phyloP scores from a whole-genome alignment of 2,329 filamentous ascomycete genomes.

The Apiospora koreana region DNA sequence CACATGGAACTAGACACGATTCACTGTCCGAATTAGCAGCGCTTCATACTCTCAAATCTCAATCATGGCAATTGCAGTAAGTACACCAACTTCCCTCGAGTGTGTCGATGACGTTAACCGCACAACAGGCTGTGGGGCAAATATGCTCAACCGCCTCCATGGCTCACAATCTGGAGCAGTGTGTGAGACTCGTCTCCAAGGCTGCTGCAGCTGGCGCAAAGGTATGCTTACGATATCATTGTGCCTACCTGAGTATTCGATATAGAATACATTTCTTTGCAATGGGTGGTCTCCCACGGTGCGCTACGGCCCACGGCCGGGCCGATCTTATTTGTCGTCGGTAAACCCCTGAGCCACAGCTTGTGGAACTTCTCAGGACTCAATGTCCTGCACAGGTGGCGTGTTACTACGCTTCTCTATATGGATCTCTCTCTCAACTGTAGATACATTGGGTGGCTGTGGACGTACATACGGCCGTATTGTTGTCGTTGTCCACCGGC shows the following conservation, averaged over 20 bases:
- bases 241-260: background rate
- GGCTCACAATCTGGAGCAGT: conserved; percentile 77
- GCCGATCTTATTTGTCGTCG: too few species aligned
- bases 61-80: conserved; percentile 8
- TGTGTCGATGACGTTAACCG: background rate
- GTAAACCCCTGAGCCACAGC: too few species aligned
- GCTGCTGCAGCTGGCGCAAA: conserved; percentile 78
- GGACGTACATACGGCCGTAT: background rate
- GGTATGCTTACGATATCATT: conserved; percentile 49
- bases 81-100: background rate
- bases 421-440: background rate
- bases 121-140: conserved; percentile 76
- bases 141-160: conserved; percentile 83
- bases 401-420: background rate
- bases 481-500: background rate
- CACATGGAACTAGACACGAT: background rate
- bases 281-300: background rate
- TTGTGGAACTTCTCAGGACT: too few species aligned
- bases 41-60: background rate
- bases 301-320: background rate
- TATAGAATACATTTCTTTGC: background rate
- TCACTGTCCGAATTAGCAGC: background rate
- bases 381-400: too few species aligned
- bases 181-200: conserved; percentile 68
- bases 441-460: background rate